These are phyloP conservation scores for Apophysomyces variabilis DNA, from an alignment of 371 early-diverging fungal genomes.

Conservation along the genomic window DNA sequence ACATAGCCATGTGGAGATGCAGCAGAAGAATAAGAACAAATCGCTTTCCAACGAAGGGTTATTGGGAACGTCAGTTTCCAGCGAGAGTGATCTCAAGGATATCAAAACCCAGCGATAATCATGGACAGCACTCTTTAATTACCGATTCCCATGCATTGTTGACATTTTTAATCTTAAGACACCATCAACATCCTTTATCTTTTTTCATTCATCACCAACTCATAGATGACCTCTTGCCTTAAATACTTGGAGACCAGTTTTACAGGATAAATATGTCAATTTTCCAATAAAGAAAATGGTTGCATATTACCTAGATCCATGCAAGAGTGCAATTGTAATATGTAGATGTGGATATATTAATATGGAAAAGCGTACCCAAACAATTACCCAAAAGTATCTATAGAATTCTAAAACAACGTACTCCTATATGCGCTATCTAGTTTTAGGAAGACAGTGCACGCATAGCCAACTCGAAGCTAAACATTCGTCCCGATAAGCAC, in stretches of 20 bases:
- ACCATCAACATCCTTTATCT: background rate
- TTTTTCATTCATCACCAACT: background rate
- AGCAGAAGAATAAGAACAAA: conserved; percentile 19
- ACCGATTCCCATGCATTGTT: conserved; percentile 9
- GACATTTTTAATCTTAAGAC: conserved; percentile 1
- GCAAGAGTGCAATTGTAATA: too few species aligned
- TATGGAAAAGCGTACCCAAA: background rate
- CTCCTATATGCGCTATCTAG: background rate
- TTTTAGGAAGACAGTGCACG: conserved; percentile 33
- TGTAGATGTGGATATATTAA: background rate
- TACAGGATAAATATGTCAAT: background rate
- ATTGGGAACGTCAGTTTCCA: conserved; percentile 6
- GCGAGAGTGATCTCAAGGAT: conserved; percentile 2
- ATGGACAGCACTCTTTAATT: background rate
- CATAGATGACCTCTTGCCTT: conserved; percentile 2
- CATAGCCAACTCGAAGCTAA: conserved; percentile 57
- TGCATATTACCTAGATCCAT: too few species aligned
- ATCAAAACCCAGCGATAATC: conserved; percentile 7
- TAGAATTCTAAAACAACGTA: background rate
- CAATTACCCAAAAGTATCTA: background rate
- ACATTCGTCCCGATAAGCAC: background rate
- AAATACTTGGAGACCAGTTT: background rate
- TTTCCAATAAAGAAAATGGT: background rate
- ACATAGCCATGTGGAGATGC: conserved; percentile 29
- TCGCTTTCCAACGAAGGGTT: conserved; percentile 13